Base-by-base conservation (phyloP, 176 grass and related monocot species). In the Eleusine indica region DNA sequence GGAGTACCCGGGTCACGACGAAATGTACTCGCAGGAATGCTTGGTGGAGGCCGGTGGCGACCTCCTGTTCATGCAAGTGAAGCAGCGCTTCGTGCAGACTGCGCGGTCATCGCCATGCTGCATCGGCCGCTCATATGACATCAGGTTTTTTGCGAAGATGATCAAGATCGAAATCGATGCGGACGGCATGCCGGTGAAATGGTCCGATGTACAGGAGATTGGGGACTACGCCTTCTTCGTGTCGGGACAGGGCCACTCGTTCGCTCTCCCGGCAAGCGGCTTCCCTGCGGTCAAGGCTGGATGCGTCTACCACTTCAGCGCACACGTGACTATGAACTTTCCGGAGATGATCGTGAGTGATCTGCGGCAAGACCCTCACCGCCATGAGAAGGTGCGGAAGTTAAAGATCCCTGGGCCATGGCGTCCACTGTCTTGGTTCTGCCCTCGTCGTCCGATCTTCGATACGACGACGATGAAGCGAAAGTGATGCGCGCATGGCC, bases 171-270 rank as follows among this genome's bases (percentile, higher is more conserved):
- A 12, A 11, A 0, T 70, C 66, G 22, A 7, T 1, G 48, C 25
- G 28, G 72, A 18, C 10, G 49, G 13, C 25, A 2, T 10, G 2
- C 77, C 77, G 41, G 43, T 9, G 43, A 2, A 4, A 17, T 37
- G 2, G 25, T 37, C 21, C 25, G 0, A 3, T 1, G 40, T 71
- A 28, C 12, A 2, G 7, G 13, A 5, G 10, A 61, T 58, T 52
- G 18, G 74, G 0, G 66, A 77, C 66, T 13, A 78, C 66, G 64
- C 83, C 18, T 7, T 85, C 41, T 85, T 85, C 66, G 16, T 85
- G 39, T 66, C 74, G 66, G 7, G 25, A 41, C 39, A 0, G 0
- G 28, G 64, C 65, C 75, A 85, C 66, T 74, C 74, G 25, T 78
- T 85, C 54, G 83, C 83, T 39, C 48, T 85, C 40, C 29, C 19